These are phyloP conservation scores for Suhomyces panamericanus DNA, from an alignment of 1,139 yeast genomes.

Conservation along the genomic window DNA sequence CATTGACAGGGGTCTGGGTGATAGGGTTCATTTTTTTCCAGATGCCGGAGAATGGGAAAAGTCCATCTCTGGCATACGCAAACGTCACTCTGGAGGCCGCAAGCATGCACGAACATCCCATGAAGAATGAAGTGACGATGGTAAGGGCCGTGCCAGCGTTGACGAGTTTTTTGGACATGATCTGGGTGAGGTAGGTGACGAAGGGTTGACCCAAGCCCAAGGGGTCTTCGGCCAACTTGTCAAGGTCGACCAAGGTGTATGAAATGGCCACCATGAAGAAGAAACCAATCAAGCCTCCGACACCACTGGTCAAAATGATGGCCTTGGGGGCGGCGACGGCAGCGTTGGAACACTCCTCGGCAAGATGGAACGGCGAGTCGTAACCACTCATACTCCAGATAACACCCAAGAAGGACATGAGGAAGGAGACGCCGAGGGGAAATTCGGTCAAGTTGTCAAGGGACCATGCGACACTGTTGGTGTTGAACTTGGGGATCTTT, in stretches of 20 bases:
- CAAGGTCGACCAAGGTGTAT: constrained; percentile 58
- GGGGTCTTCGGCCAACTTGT: constrained; percentile 50
- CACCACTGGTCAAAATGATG: constrained; percentile 60
- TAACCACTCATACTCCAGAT: constrained; percentile 80
- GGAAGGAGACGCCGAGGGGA: constrained; percentile 63
- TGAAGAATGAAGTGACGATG: constrained; percentile 57
- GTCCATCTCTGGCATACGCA: constrained; percentile 70
- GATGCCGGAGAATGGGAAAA: constrained; percentile 59
- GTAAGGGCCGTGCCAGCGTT: constrained; percentile 61
- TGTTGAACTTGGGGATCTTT: constrained; percentile 48
- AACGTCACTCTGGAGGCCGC: constrained; percentile 70
- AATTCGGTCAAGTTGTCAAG: constrained; percentile 64
- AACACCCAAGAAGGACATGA: constrained; percentile 63
- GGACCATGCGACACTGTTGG: constrained; percentile 53
- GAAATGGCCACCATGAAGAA: constrained; percentile 65
- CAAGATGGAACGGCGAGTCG: constrained; percentile 71
- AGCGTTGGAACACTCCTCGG: constrained; percentile 72
- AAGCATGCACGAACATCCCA: constrained; percentile 72
- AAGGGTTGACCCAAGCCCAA: constrained; percentile 65
- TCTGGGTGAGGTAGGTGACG: constrained; percentile 57
- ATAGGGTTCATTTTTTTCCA: constrained; percentile 54
- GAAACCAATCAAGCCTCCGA: constrained; percentile 65
- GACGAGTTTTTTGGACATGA: constrained; percentile 46
- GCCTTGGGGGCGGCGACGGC: constrained; percentile 66
- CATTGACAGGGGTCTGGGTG: constrained; percentile 69